Evolutionary conservation across 768 basidiomycete genomes (phyloP).

Genomic region (Scleroderma citrinum): DNA sequence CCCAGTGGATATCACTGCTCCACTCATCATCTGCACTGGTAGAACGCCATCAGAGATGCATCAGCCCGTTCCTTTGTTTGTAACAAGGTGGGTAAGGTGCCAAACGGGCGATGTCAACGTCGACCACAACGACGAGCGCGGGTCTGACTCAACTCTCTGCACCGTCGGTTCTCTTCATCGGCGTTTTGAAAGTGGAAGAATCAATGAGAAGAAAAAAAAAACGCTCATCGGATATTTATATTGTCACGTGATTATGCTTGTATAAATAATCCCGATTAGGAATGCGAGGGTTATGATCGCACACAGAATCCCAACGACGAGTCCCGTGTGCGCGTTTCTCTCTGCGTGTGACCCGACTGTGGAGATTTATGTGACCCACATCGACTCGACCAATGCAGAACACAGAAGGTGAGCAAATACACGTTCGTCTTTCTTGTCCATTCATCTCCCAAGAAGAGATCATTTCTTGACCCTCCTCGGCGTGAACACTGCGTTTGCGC

Average conservation of each 20-base stretch:
- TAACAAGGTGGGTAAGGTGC: constrained; percentile 55
- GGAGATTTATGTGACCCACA: constrained; percentile 27
- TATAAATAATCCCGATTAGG: no score
- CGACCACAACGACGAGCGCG: constrained; percentile 32
- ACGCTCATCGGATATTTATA: no score
- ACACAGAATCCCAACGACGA: constrained; percentile 19
- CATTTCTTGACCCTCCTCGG: constrained; percentile 23
- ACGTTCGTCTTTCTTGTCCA: background rate
- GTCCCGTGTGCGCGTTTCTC: constrained; percentile 21
- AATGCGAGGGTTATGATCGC: no score
- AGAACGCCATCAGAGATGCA: constrained; percentile 46
- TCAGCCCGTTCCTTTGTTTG: constrained; percentile 50
- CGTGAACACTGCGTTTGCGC: constrained; percentile 21
- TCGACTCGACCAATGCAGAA: constrained; percentile 15
- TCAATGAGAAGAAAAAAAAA: constrained; percentile 15
- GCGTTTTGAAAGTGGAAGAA: constrained; percentile 46
- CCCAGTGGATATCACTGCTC: constrained; percentile 90
- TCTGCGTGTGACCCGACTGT: constrained; percentile 9
- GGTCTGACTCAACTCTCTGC: constrained; percentile 54
- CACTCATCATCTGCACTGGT: background rate
- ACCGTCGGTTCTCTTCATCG: constrained; percentile 49
- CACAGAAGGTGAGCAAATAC: constrained; percentile 23
- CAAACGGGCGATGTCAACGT: constrained; percentile 62
- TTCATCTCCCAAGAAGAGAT: constrained; percentile 5
- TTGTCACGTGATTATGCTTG: background rate